Percentiles rank a stretch among this genome's conserved stretches.
Evolutionary conservation across 2,329 filamentous ascomycete genomes (phyloP).

Genomic region (Westerdykella aurantiaca): DNA sequence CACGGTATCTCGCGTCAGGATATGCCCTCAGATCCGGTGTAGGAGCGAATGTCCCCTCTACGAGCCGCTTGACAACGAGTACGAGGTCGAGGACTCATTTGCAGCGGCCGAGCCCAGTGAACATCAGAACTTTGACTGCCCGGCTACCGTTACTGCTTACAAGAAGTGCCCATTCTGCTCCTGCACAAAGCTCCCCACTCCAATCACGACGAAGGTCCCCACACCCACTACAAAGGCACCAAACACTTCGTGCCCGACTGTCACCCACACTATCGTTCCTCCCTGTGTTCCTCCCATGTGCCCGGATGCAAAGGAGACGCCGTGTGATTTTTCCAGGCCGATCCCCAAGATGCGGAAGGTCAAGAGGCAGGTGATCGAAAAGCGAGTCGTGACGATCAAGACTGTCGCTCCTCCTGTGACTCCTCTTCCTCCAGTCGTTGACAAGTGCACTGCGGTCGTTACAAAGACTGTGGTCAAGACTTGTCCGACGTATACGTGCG

Average conservation of each 20-base stretch:
- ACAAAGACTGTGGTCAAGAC: not conserved
- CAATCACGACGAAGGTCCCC: not conserved
- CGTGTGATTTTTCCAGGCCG: constrained; percentile 12
- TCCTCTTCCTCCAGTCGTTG: not conserved
- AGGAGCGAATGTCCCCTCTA: not conserved
- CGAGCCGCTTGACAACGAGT: not conserved
- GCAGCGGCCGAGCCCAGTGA: constrained; percentile 1
- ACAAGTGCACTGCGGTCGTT: constrained; percentile 1
- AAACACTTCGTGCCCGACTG: not conserved
- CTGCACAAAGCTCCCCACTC: constrained; percentile 4
- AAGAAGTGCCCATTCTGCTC: constrained; percentile 7
- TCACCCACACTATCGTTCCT: constrained; percentile 9
- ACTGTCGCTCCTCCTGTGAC: constrained; percentile 4
- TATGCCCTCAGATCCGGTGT: constrained; percentile 9
- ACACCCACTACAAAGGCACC: not conserved
- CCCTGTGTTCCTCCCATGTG: constrained; percentile 16
- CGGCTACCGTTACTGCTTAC: constrained; percentile 6
- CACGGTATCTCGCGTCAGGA: constrained; percentile 4
- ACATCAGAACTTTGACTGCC: constrained; percentile 4
- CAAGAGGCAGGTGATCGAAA: constrained; percentile 8
- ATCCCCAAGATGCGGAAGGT: constrained; percentile 6
- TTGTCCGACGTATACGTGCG: constrained; percentile 23
- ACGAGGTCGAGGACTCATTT: not conserved
- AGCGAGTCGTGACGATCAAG: constrained; percentile 11
- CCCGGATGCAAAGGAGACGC: constrained; percentile 3